phyloP scores from a whole-genome alignment of 1,284 basidiomycete species.

The Hypsizygus ulmarius region DNA sequence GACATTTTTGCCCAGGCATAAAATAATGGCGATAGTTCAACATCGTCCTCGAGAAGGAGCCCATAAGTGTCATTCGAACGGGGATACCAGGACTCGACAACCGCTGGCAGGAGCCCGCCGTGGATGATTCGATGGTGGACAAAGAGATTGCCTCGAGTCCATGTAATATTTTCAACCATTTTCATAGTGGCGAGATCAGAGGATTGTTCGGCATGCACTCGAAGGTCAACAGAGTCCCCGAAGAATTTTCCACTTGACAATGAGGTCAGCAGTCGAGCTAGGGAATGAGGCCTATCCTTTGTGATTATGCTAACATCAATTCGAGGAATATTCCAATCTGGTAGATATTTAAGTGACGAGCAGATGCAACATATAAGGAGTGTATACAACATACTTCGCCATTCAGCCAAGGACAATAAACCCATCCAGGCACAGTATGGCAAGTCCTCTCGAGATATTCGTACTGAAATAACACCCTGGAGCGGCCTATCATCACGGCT shows the following conservation, averaged over 20 bases:
- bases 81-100: conserved; percentile 87
- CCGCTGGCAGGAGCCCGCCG: conserved; percentile 74
- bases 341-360: conserved; percentile 1
- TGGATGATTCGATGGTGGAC: conserved; percentile 71
- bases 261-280: conserved; percentile 63
- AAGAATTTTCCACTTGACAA: conserved; percentile 60
- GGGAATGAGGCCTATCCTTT: conserved; percentile 70
- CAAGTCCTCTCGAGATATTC: conserved; percentile 52
- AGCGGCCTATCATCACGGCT: conserved; percentile 11
- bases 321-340: conserved; percentile 72
- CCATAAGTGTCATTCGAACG: conserved; percentile 70
- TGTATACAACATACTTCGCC: conserved; percentile 52
- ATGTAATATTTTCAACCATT: conserved; percentile 49
- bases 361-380: not conserved
- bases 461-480: conserved; percentile 36
- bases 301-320: conserved; percentile 75
- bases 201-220: conserved; percentile 75
- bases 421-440: conserved; percentile 64
- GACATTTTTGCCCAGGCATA: conserved; percentile 82
- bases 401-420: conserved; percentile 52
- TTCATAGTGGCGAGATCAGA: conserved; percentile 59
- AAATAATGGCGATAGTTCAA: conserved; percentile 78
- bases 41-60: conserved; percentile 78
- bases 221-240: conserved; percentile 60
- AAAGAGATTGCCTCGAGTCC: conserved; percentile 58